Base-by-base conservation (phyloP, 192 early-diverging fungal species). In the Coemansia sp. region DNA sequence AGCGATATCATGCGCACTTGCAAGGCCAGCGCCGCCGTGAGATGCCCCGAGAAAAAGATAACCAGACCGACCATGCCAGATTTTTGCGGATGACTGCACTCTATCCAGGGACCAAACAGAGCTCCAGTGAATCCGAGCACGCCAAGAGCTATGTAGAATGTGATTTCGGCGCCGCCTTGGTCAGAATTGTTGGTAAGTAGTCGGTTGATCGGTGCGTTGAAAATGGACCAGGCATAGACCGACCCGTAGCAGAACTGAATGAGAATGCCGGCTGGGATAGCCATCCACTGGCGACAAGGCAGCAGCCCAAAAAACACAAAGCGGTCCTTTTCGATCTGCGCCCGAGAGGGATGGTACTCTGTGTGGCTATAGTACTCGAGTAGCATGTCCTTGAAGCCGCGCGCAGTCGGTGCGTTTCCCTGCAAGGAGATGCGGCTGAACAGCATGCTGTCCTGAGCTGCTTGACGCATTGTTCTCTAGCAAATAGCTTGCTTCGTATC, bases 241-340 rank as follows among this genome's bases (percentile, higher is more conserved):
- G 88, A 86, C 10, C 88, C 88, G 45, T 83, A 86, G 63, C 84
- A 86, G 58, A 86, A 85, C 73, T 88, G 88, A 53, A 86, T 86
- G 21, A 84, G 75, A 14, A 88, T 74, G 1, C 85, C 85, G 1
- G 85, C 88, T 0, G 85, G 86, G 16, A 89, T 65, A 47, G 83
- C 77, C 61, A 82, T 72, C 88, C 86, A 87, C 37, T 79, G 86
- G 23, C 55, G 76, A 42, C 83, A 86, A 23, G 70, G 78, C 34
- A 89, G n/a, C 11, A 74, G 69, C 9, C 81, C 81, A 56, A 77
- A 83, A 26, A 83, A 78, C 33, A 83, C 68, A 23, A 52, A 73
- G 20, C 70, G 63, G 59, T 78, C 63, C 52, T 72, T 63, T 28
- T 74, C 81, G 42, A 75, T 45, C 56, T 75, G 72, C 13, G 66